Evolutionary conservation across 345 rosid genomes (phyloP).

Genomic region (Hevea brasiliensis): DNA sequence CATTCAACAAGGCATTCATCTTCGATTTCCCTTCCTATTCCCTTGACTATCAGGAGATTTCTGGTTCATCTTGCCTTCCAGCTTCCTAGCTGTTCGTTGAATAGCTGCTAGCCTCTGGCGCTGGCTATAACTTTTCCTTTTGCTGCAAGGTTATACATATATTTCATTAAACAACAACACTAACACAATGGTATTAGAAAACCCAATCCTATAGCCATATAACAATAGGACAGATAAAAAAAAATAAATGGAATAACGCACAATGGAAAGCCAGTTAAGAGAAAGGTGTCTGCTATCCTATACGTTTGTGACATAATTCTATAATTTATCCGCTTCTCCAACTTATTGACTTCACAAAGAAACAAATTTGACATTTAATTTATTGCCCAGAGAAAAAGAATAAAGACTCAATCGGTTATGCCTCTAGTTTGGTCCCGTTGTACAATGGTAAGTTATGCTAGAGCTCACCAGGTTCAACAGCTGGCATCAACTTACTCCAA

Average conservation of each 20-base stretch:
- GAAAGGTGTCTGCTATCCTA: no score
- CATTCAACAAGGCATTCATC: constrained; percentile 25
- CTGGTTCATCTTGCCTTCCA: constrained; percentile 51
- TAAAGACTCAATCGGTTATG: not conserved
- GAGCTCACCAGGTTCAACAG: not conserved
- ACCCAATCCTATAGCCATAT: not conserved
- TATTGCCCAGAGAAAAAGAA: not conserved
- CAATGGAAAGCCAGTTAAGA: not conserved
- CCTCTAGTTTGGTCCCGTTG: no score
- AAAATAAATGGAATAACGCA: not conserved
- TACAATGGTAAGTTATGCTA: not conserved
- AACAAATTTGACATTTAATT: not conserved
- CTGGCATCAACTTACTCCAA: not conserved
- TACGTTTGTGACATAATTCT: not conserved
- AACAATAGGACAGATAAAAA: not conserved
- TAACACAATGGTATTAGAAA: not conserved
- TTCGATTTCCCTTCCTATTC: constrained; percentile 43
- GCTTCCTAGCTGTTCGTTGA: constrained; percentile 57
- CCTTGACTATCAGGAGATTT: constrained; percentile 31
- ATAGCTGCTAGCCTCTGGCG: constrained; percentile 56
- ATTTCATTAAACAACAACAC: constrained; percentile 3
- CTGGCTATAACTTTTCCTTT: constrained; percentile 51
- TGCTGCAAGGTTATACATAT: constrained; percentile 35
- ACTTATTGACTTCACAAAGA: not conserved
- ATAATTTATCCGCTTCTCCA: not conserved